Evolutionary conservation across 345 rosid species (phyloP).

Genomic region (Conringia planisiliqua): DNA sequence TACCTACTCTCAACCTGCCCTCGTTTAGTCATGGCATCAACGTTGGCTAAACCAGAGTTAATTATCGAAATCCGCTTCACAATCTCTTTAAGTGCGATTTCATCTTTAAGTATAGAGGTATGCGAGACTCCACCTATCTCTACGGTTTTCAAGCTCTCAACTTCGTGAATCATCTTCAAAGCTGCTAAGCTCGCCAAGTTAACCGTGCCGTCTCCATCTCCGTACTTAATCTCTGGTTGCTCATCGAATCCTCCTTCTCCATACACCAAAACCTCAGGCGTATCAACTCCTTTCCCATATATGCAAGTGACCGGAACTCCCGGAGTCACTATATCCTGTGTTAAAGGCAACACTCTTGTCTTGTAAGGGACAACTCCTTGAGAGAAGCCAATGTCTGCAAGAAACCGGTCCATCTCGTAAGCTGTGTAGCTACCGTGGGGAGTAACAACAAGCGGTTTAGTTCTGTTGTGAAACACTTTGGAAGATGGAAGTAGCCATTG

Average conservation of each 20-base stretch:
- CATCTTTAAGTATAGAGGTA: conserved; percentile 48
- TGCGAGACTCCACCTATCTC: conserved; percentile 54
- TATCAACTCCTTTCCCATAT: conserved; percentile 53
- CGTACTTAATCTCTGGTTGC: conserved; percentile 59
- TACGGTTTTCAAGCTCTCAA: conserved; percentile 45
- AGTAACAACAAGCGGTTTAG: conserved; percentile 47
- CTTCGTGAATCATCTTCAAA: conserved; percentile 37
- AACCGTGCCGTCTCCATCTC: conserved; percentile 93
- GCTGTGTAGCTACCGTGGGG: conserved; percentile 53
- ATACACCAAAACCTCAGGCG: conserved; percentile 59
- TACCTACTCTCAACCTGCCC: background rate
- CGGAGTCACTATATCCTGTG: conserved; percentile 32
- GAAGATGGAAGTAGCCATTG: conserved; percentile 81
- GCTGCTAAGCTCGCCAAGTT: conserved; percentile 64
- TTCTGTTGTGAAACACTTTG: conserved; percentile 36
- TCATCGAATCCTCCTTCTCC: conserved; percentile 50
- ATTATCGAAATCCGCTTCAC: conserved; percentile 41
- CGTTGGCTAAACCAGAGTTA: conserved; percentile 31
- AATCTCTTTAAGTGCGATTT: conserved; percentile 46
- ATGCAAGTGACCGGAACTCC: conserved; percentile 68
- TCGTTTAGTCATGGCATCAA: background rate
- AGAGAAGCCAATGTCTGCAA: conserved; percentile 59
- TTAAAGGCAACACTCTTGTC: conserved; percentile 56
- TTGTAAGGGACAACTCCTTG: conserved; percentile 55
- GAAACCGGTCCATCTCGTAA: conserved; percentile 42